Conservation (phyloP, 345 rosid species). For the Acer negundo region DNA sequence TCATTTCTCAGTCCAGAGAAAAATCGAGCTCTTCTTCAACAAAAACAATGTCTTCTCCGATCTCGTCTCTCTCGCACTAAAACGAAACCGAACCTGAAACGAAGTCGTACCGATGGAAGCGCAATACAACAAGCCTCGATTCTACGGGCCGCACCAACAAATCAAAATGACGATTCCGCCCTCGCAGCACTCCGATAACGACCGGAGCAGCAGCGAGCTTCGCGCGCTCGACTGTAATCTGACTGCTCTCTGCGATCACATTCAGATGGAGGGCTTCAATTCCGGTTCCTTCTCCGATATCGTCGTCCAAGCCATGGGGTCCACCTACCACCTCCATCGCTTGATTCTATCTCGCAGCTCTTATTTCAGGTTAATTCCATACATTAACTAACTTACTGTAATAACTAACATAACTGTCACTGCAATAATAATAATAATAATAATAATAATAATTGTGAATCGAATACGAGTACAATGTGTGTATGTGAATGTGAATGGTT, state of each 20-base stretch:
- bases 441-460: background rate
- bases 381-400: background rate
- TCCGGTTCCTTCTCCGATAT: constrained; percentile 89
- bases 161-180: constrained; percentile 47
- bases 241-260: constrained; percentile 87
- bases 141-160: constrained; percentile 40
- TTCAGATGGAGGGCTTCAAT: constrained; percentile 82
- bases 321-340: constrained; percentile 90
- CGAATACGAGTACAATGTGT: background rate
- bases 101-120: constrained; percentile 27
- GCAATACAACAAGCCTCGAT: constrained; percentile 37
- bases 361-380: constrained; percentile 70
- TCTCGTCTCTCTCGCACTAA: background rate
- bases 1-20: background rate
- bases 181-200: constrained; percentile 60
- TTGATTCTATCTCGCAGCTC: constrained; percentile 90
- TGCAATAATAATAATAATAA: background rate
- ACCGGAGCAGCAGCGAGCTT: constrained; percentile 65
- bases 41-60: constrained; percentile 21
- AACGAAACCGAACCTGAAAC: background rate
- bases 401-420: background rate
- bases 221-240: constrained; percentile 85
- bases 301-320: constrained; percentile 81
- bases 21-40: background rate
- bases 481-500: background rate